These are phyloP conservation scores for Carex myosuroides DNA, from an alignment of 176 grass and related monocot species.

Conservation along the genomic window DNA sequence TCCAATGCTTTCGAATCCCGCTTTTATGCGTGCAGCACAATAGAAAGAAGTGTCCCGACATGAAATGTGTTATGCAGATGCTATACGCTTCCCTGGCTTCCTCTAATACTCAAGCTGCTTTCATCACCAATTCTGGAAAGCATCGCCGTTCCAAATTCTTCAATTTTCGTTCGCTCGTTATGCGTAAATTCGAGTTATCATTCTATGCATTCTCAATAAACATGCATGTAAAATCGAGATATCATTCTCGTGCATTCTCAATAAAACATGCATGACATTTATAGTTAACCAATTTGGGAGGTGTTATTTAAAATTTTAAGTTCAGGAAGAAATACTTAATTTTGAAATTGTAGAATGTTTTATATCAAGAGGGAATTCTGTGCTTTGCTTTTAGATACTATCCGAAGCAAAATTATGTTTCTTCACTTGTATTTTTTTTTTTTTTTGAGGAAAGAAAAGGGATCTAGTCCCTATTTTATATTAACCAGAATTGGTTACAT, in stretches of 20 bases:
- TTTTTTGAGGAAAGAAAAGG: no score
- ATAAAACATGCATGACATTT: neutral
- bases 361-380: neutral
- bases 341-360: neutral
- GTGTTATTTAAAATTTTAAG: neutral
- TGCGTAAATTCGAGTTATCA: neutral
- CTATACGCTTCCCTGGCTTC: neutral
- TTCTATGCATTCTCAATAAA: neutral
- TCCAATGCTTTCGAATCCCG: neutral
- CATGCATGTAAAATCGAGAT: no score
- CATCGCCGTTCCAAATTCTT: neutral
- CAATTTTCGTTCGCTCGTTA: neutral
- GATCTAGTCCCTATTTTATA: no score
- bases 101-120: no score
- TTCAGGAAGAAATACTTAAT: neutral
- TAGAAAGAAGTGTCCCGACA: no score
- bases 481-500: no score
- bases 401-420: neutral
- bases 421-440: neutral
- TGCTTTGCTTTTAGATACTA: neutral
- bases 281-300: neutral
- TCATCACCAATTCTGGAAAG: neutral
- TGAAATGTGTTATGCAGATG: neutral
- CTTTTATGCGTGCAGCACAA: neutral
- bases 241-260: no score